Evolutionary conservation across 495 filamentous ascomycete species (phyloP).

Genomic region (Penicillium crystallinum): DNA sequence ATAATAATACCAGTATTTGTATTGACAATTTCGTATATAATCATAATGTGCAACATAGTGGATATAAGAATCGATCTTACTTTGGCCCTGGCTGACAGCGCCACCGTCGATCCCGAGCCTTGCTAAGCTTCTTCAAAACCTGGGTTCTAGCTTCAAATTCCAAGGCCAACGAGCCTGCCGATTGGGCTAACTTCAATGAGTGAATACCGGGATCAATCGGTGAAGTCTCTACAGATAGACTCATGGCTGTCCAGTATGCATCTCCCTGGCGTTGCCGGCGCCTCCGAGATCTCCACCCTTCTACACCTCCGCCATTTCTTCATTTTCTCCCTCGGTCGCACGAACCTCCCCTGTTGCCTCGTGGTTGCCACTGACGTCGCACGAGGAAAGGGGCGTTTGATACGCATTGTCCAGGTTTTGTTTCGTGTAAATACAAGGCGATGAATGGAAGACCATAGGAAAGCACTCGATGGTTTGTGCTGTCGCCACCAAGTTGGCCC

Average conservation of each 20-base stretch:
- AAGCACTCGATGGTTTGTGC: no score
- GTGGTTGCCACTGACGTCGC: constrained; percentile 1
- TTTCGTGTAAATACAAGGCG: neutral
- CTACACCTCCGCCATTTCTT: constrained; percentile 4
- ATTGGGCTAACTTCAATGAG: no score
- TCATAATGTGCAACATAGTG: no score
- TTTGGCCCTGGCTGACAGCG: neutral
- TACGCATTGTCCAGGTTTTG: neutral
- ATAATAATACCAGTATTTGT: no score
- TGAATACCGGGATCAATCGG: neutral
- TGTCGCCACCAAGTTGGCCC: neutral
- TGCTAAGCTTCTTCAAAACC: constrained; percentile 5
- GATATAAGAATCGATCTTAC: no score
- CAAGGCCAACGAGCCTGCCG: neutral
- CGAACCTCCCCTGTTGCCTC: constrained; percentile 1
- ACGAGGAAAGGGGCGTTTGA: neutral
- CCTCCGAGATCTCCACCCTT: constrained; percentile 2
- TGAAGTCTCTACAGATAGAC: neutral
- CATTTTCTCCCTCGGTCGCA: neutral
- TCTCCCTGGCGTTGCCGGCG: constrained; percentile 2
- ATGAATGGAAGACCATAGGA: no score
- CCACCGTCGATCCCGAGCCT: neutral
- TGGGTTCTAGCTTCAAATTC: neutral
- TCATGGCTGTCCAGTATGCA: neutral
- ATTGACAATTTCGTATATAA: no score